Base-by-base conservation (phyloP, 1,139 yeast species). In the Blastobotrys raffinosifermentans region DNA sequence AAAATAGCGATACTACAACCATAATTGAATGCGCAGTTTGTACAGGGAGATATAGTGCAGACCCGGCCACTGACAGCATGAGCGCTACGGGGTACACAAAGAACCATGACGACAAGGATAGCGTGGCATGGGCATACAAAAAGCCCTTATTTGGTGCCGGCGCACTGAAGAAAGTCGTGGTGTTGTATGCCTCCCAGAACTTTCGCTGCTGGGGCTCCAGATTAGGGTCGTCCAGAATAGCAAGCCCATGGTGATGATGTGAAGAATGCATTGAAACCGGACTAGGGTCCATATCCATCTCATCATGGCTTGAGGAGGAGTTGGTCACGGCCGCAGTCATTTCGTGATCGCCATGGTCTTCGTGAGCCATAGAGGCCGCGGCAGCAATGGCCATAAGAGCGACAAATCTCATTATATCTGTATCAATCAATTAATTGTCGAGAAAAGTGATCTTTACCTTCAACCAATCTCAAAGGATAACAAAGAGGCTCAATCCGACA, bases 131-230 rank as follows among this genome's bases (percentile, higher is more conserved):
- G 33, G 69, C 53, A 50, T 69, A 66, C 32, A 89, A 63, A 2
- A 79, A 71, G n/a, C 67, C 45, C 43, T 73, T 71, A 47, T 72
- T 72, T 3, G 67, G 59, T 1, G 71, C 55, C 1, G 71, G 73
- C n/a, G 75, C 62, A 9, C 73, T 76, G 60, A 85, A 75, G 58
- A 73, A 87, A 10, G 86, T 81, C 4, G 93, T 80, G n/a, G 94
- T 76, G 53, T 83, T 77, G 61, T 86, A 89, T 26, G 61, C 59
- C 39, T 78, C 80, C 97, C 97, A 89, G 59, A 71, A 87, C 18
- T 70, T 58, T 39, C 77, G 66, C 59, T 87, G 96, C 38, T 77
- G 81, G 0, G 91, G 83, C 26, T 77, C 70, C 34, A 87, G 66
- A 19, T 74, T 54, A 1, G 85, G 82, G 42, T 58, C 49, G 35